Conservation (phyloP, 441 rosid genomes). For the Theobroma grandiflorum region DNA sequence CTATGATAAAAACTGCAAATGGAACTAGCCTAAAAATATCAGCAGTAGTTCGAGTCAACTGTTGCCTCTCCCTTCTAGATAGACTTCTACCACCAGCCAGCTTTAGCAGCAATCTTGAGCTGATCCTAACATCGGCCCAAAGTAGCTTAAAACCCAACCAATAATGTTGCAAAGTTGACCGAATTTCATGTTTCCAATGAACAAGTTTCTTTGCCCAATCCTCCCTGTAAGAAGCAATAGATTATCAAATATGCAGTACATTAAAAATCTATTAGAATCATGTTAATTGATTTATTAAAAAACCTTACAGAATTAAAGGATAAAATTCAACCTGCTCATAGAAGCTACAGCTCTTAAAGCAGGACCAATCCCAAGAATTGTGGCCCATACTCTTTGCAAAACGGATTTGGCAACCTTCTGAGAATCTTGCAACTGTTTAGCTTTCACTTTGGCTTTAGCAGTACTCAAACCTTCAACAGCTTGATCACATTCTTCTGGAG, state of each 20-base stretch:
- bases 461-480: slow-evolving; percentile 91
- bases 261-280: slow-evolving; percentile 22
- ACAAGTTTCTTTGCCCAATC: slow-evolving; percentile 72
- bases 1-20: slow-evolving; percentile 87
- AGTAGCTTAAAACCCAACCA: slow-evolving; percentile 91
- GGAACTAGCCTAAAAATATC: slow-evolving; percentile 98
- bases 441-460: slow-evolving; percentile 90
- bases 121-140: slow-evolving; percentile 89
- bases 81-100: slow-evolving; percentile 86
- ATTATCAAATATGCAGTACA: slow-evolving; percentile 28
- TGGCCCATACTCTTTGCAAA: slow-evolving; percentile 63
- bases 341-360: slow-evolving; percentile 91
- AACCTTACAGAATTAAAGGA: background rate
- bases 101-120: slow-evolving; percentile 82
- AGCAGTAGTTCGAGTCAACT: slow-evolving; percentile 92
- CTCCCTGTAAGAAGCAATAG: slow-evolving; percentile 52
- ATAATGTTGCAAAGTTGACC: slow-evolving; percentile 76
- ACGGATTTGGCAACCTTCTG: slow-evolving; percentile 62
- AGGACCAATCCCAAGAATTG: slow-evolving; percentile 86
- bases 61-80: slow-evolving; percentile 96
- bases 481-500: slow-evolving; percentile 96
- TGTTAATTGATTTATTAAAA: slow-evolving; percentile 15
- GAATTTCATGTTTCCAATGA: slow-evolving; percentile 72
- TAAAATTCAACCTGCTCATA: slow-evolving; percentile 81
- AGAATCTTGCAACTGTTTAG: slow-evolving; percentile 71